Evolutionary conservation across 495 filamentous ascomycete genomes (phyloP).

Genomic region (Pseudevernia furfuracea): DNA sequence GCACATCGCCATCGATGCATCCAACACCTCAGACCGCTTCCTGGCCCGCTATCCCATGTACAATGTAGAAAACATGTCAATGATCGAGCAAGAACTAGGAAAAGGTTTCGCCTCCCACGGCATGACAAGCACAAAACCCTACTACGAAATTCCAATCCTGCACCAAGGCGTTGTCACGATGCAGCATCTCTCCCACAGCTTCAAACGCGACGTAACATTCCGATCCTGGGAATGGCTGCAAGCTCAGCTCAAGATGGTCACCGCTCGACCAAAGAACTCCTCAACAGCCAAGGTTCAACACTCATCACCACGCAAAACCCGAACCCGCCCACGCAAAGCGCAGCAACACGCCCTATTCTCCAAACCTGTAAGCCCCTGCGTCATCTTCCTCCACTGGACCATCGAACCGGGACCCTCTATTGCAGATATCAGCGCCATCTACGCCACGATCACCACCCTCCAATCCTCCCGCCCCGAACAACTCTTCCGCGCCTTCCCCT

Average conservation of each 20-base stretch:
- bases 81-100: neutral
- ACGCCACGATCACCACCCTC: neutral
- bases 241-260: neutral
- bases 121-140: neutral
- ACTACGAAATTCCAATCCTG: constrained; percentile 1
- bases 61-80: neutral
- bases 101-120: neutral
- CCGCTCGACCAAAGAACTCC: neutral
- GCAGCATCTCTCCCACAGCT: constrained; percentile 1
- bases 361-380: neutral
- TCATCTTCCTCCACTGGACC: constrained; percentile 1
- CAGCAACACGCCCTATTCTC: neutral
- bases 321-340: neutral
- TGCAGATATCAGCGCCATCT: neutral
- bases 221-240: neutral
- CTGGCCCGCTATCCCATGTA: neutral
- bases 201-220: neutral
- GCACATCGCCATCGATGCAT: neutral
- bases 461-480: neutral
- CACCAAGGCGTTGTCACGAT: neutral
- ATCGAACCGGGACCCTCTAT: neutral
- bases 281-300: neutral
- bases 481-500: constrained; percentile 1
- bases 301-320: neutral
- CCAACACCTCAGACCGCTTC: constrained; percentile 1